Base-by-base conservation (phyloP, 129 eudicot species). In the Helichrysum umbraculigerum region DNA sequence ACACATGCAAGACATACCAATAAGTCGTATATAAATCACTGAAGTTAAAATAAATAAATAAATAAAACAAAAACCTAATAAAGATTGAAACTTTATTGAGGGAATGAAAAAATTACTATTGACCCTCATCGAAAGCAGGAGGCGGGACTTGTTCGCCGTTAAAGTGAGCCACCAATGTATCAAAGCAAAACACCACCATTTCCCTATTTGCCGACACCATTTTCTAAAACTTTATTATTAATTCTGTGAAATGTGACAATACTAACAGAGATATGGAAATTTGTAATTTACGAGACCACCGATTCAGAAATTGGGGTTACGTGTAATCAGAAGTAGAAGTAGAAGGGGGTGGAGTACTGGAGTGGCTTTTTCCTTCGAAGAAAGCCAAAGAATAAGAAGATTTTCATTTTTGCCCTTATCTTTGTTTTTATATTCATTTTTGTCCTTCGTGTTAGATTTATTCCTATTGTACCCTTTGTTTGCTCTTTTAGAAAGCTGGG, bases 201-300 rank as follows among this genome's bases (percentile, higher is more conserved):
- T 92, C 98, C 70, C 86, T 85, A 68, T 87, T 92, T 79, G 98
- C 96, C 73, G 88, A 81, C 91, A 87, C 98, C 98, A 92, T 92
- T 75, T 47, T 35, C 51, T 6, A n/a, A n/a, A n/a, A 41, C 92
- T 65, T 72, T 84, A 54, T 86, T 83, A 73, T 5, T 17, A 16
- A 16, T 29, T 29, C 14, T 58, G 44, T 25, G 19, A 39, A 77
- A 54, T 41, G 47, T 41, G 47, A 41, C 14, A 60, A 69, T 58
- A 34, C n/a, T 33, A 63, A 52, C 35, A 35, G 19, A 72, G 16
- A 63, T 52, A 16, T 73, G 20, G 7, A 17, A 30, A 64, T 47
- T 78, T 21, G 62, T 50, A 47, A 71, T 1, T 28, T 34, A 54
- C 11, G 44, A 62, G 30, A 61, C 33, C 62, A 70, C 54, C 56